Evolutionary conservation across 331 rosid species (phyloP).

Genomic region (Erythrophleum ivorense): DNA sequence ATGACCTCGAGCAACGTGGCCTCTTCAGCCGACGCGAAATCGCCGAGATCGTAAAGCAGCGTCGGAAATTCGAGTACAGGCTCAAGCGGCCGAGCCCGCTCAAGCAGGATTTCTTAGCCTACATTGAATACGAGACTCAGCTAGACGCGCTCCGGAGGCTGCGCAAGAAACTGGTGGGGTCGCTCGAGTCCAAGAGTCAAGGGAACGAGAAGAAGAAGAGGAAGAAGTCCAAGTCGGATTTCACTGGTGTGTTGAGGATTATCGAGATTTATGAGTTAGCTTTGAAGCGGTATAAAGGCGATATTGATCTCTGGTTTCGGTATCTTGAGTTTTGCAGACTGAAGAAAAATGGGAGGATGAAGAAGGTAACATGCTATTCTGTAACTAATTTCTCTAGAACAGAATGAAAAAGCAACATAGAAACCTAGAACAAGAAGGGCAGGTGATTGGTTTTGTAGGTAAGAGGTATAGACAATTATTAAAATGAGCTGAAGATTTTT

Average conservation of each 20-base stretch:
- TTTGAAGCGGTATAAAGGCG: slow-evolving; percentile 77
- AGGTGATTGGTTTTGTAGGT: not conserved
- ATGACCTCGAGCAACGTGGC: slow-evolving; percentile 65
- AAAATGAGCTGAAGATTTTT: not conserved
- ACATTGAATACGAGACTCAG: slow-evolving; percentile 81
- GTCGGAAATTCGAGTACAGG: slow-evolving; percentile 76
- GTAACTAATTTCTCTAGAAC: not conserved
- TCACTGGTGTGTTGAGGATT: slow-evolving; percentile 62
- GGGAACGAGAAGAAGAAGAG: slow-evolving; percentile 56
- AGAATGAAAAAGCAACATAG: not conserved
- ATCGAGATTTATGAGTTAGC: slow-evolving; percentile 70
- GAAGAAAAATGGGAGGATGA: slow-evolving; percentile 78
- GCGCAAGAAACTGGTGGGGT: slow-evolving; percentile 58
- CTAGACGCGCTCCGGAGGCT: slow-evolving; percentile 74
- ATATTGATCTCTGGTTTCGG: slow-evolving; percentile 83
- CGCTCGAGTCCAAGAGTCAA: slow-evolving; percentile 54
- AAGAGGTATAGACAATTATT: not conserved
- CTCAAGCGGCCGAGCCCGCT: slow-evolving; percentile 79
- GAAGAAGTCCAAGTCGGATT: slow-evolving; percentile 71
- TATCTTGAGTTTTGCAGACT: slow-evolving; percentile 77
- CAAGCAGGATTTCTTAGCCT: slow-evolving; percentile 77
- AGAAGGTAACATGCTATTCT: slow-evolving; percentile 56
- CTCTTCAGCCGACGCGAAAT: slow-evolving; percentile 62
- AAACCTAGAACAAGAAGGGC: not conserved
- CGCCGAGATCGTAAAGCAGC: slow-evolving; percentile 68